These are phyloP conservation scores for Hylodesmum podocarpum DNA, from an alignment of 306 rosid species.

Conservation along the genomic window DNA sequence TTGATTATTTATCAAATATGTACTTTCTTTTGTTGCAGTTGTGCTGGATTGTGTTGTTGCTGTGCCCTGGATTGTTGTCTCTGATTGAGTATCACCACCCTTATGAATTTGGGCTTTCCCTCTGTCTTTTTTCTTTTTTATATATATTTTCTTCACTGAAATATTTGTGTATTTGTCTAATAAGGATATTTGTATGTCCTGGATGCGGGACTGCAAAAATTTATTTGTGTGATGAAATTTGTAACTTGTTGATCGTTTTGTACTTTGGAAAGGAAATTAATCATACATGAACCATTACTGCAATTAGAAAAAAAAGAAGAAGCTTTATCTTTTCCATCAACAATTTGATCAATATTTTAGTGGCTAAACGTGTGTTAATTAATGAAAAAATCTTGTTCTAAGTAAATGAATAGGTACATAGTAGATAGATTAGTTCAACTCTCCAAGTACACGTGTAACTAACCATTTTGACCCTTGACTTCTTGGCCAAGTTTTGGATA, in stretches of 20 bases:
- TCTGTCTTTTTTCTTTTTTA: not conserved
- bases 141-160: not conserved
- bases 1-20: not conserved
- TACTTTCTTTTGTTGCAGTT: slow-evolving; percentile 37
- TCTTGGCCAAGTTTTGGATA: not conserved
- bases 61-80: slow-evolving; percentile 54
- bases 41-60: slow-evolving; percentile 65
- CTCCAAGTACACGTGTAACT: not conserved
- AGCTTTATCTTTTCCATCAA: too few species aligned
- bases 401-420: too few species aligned
- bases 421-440: not conserved
- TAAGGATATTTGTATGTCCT: slow-evolving; percentile 4
- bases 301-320: not conserved
- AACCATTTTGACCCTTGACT: too few species aligned
- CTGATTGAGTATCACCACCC: not conserved
- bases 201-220: not conserved
- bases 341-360: too few species aligned
- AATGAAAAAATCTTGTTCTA: too few species aligned
- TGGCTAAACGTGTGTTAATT: too few species aligned
- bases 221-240: not conserved
- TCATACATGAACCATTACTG: not conserved
- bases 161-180: slow-evolving; percentile 6
- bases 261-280: not conserved
- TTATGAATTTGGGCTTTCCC: not conserved
- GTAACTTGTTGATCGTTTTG: not conserved